Evolutionary conservation across 2,329 filamentous ascomycete genomes (phyloP).

Genomic region (Hypoxylon sp.): DNA sequence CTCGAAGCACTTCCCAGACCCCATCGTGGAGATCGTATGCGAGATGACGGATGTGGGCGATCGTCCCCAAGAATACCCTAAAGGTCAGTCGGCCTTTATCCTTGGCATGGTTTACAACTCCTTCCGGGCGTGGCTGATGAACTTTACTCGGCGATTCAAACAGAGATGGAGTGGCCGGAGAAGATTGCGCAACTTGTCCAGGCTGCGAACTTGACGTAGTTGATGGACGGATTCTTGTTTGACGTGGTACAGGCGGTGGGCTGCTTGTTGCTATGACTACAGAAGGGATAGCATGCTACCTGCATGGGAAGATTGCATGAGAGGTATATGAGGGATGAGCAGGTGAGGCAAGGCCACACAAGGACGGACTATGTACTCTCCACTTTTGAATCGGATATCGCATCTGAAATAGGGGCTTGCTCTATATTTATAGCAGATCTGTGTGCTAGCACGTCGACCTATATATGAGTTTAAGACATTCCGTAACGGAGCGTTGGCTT

Average conservation of each 20-base stretch:
- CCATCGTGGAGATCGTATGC: constrained; percentile 62
- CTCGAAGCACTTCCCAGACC: constrained; percentile 59
- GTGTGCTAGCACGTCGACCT: not conserved
- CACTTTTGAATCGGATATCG: not conserved
- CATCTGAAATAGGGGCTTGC: not conserved
- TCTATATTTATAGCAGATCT: not conserved
- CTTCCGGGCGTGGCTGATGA: constrained; percentile 50
- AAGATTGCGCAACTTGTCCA: not conserved
- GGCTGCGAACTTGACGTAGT: not conserved
- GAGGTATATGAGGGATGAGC: not conserved
- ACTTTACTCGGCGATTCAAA: constrained; percentile 19
- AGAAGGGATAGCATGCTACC: not conserved
- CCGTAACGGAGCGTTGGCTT: constrained; percentile 9
- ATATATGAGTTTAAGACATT: constrained; percentile 28
- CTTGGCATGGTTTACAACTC: constrained; percentile 58
- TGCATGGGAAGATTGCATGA: not conserved
- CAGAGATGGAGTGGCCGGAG: constrained; percentile 7
- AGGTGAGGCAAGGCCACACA: not conserved
- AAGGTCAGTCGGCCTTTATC: constrained; percentile 55
- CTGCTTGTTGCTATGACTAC: not conserved
- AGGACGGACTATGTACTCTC: not conserved
- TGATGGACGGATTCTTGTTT: not conserved
- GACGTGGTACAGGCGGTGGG: not conserved
- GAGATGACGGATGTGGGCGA: constrained; percentile 65
- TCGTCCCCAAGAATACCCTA: constrained; percentile 60